phyloP scores from a whole-genome alignment of 75 land plant genomes.

The Isoetes taiwanensis region DNA sequence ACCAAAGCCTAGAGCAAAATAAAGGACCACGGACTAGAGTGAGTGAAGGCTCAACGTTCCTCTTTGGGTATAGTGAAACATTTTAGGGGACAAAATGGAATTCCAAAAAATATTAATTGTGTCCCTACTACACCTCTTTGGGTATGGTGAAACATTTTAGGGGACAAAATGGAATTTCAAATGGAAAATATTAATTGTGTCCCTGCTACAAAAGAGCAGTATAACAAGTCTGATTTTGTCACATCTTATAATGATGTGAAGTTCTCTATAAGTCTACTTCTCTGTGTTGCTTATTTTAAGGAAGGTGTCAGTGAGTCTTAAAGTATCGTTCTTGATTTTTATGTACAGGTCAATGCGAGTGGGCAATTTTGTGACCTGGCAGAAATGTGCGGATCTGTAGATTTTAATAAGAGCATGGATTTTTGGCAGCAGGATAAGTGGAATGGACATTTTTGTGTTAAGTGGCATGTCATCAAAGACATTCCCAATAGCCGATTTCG shows the following conservation, averaged over 20 bases:
- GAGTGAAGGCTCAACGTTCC: too few species aligned
- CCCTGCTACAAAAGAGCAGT: conserved; percentile 45
- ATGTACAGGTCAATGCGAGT: conserved; percentile 76
- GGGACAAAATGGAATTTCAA: too few species aligned
- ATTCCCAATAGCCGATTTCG: conserved; percentile 58
- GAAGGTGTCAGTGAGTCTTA: conserved; percentile 53
- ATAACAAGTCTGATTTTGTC: conserved; percentile 50
- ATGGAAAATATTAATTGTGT: conserved; percentile 14
- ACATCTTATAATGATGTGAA: conserved; percentile 50
- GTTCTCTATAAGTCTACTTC: conserved; percentile 75
- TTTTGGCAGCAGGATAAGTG: conserved; percentile 95
- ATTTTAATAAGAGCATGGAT: conserved; percentile 60
- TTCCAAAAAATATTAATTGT: too few species aligned
- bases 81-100: too few species aligned
- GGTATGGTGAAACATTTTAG: too few species aligned
- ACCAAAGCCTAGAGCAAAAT: too few species aligned
- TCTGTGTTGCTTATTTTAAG: conserved; percentile 88
- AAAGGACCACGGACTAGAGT: too few species aligned
- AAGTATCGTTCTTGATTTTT: too few species aligned
- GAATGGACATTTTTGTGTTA: conserved; percentile 77
- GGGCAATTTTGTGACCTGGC: conserved; percentile 93
- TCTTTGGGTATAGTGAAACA: too few species aligned
- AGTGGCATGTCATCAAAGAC: conserved; percentile 85
- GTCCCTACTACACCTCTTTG: too few species aligned
- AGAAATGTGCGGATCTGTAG: conserved; percentile 80